Base-by-base conservation (phyloP, 148 eudicot genomes). In the Vaccinium darrowii region DNA sequence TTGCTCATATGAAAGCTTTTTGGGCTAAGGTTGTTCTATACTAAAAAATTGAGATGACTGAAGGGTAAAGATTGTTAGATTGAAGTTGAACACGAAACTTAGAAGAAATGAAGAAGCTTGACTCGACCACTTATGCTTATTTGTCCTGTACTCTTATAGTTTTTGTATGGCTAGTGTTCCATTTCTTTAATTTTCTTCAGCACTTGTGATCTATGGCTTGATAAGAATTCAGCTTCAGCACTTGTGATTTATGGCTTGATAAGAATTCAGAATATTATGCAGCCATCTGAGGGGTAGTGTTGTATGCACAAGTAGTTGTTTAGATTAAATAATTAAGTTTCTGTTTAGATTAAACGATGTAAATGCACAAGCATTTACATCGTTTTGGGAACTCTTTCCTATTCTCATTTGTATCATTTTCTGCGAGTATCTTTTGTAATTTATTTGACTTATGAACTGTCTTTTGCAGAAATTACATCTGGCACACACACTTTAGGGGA, bases 401-500 rank as follows among this genome's bases (percentile, higher is more conserved):
- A 13, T 65, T 9, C 74, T 69, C 19, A 33, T 69, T 69, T 18
- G 8, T 30, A 13, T 30, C 56, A 10, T 13, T 16, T 15, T 63
- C 11, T 81, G 3, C 69, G 23, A 63, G 58, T 23, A 16, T 56
- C 6, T 5, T 7, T 47, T 10, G 8, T 52, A 14, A 11, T 53
- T 74, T 15, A 12, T 54, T 72, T 54, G 67, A 27, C 56, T 47
- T 81, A 19, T 85, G 65, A 30, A 62, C 53, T 25, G 52, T 49
- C 36, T 43, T 13, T 85, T 85, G 82, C 93, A 94, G 98, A 89
- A 75, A 92, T 93, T 62, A 92, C 79, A 67, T 86, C 87, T 53
- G 89, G 87, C 81, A 79, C 58, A 14, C 77, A 27, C 86, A 65
- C 83, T 82, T 50, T 14, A 53, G 77, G 83, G 63, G 88, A 72